Evolutionary conservation across 768 basidiomycete genomes (phyloP), one percentile per base, ranked within the genome.

Genomic region (Boletales sp.): DNA sequence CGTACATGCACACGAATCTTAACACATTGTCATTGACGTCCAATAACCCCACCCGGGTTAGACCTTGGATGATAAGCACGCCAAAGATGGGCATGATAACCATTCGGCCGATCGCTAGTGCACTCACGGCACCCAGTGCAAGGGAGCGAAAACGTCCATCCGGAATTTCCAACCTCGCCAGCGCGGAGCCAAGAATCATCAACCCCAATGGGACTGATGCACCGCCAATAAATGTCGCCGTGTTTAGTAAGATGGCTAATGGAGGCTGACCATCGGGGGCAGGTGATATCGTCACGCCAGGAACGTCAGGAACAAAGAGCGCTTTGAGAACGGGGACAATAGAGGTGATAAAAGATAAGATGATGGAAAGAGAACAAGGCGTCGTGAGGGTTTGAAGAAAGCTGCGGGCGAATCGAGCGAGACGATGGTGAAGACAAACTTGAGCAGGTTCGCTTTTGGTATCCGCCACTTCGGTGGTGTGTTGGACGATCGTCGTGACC

Each of bases 191-290:
- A 4, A 87, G 71, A 6, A 77, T 80, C 11, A 83, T 73, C 10
- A 87, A 62, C 2, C 83, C 83, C 2, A 86, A 57, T 0, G 86
- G 86, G 0, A 88, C 79, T 4, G 80, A 78, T 1, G 83, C 84
- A 2, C 64, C 76, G 1, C 86, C 84, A 34, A 86, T 72, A 56
- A 87, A 87, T 1, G 69, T 64, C 0, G 78, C 66, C 0, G 80
- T 77, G 48, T 84, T 80, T 48, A 83, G 57, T 34, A 87, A 39
- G 53, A 87, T 76, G 0, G 80, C 75, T 15, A 87, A 77, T 0
- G 85, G 85, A 1, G 86, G 84, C 51, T 78, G 72, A 0, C 84
- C 84, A 55, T 87, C 86, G 0, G 86, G 86, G 0, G 82, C 81
- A 19, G 69, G 40, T 4, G 75, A 74, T 47, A 78, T 81, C 33